Base-by-base conservation (phyloP, 352 stramenopile species). In the Phytopythium boreale region DNA sequence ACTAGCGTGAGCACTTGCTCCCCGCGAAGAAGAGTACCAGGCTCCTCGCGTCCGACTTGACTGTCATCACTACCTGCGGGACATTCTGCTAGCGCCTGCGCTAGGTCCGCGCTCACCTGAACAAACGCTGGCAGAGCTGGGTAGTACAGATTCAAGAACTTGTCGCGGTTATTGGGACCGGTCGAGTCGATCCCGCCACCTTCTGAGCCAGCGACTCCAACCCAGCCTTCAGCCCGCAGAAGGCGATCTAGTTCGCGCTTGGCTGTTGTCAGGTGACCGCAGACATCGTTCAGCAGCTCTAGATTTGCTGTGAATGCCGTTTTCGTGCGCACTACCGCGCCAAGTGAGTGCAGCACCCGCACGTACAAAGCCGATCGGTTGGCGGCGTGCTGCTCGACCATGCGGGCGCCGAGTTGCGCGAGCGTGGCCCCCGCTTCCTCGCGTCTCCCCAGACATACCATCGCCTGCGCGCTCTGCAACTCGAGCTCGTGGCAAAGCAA, bases 141-240 rank as follows among this genome's bases (percentile, higher is more conserved):
- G 20, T 78, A 74, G 64, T 90, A 91, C 12, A 92, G 20, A 43
- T 74, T 87, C 43, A 89, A 47, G 6, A 77, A 71, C 63, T 76
- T 80, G 36, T 71, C 68, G 24, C 26, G 51, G 5, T 64, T 52
- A 14, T 5, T 12, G 2, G 9, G 7, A 24, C 26, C 24, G 1
- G 22, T 19, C 12, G n/a, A 27, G 47, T 59, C 49, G 3, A 22
- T 8, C n/a, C 17, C 15, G 41, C 6, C 41, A 22, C 41, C 8
- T 46, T 11, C 15, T 51, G 57, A 47, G 15, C 27, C 51, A 1
- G 31, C 31, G 39, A 78, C 62, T 4, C 84, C 81, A 36, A 88
- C 77, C 84, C 84, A 93, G 15, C 84, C 84, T 59, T 87, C 73
- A 14, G 75, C 72, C 34, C 76, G 63, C 34, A 93, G 60, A 37